Evolutionary conservation across 2,329 filamentous ascomycete genomes (phyloP), one percentile per base, ranked within the genome.

Genomic region (Xylaria sp.): DNA sequence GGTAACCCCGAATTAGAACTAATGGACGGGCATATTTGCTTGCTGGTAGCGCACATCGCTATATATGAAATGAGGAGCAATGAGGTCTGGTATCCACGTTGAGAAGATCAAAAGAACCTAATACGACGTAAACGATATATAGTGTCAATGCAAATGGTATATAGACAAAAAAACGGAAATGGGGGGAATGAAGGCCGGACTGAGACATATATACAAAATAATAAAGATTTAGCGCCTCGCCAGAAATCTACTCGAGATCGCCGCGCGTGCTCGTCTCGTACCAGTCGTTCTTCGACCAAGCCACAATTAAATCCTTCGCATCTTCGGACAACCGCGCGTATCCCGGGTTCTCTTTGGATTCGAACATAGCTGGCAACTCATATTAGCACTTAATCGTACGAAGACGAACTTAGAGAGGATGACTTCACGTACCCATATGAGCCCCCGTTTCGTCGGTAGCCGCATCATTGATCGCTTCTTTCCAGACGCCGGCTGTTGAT

Each of bases 391-490:
- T 19, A 9, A n/a, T 21, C 38, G 46, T n/a, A n/a, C n/a, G 7
- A 17, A 45, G 14, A 37, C 12, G 7, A 21, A 25, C 4, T 15
- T n/a, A 43, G 19, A 17, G 23, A 15, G 12, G 4, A 25, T 9
- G 12, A 9, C 19, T 33, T 59, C 7, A 81, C 84, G 77, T 82
- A 83, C 85, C 81, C 81, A 89, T 92, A 77, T 98, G 95, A 28
- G 94, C 94, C 66, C 80, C 80, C 0, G 89, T 88, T 80, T 98
- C 95, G 70, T 96, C 92, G 11, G 78, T 80, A 0, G 90, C 92
- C 70, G 86, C 87, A 63, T 96, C 89, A 74, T 98, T 99, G 59
- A 93, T 81, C 3, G 87, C 89, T 71, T 87, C 84, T 66, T 83
- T 82, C 90, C 92, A 96, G 70, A 83, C 66, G 71, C 86, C 78